Evolutionary conservation across 1,284 basidiomycete genomes (phyloP).

Genomic region (Sporisorium sorghi): DNA sequence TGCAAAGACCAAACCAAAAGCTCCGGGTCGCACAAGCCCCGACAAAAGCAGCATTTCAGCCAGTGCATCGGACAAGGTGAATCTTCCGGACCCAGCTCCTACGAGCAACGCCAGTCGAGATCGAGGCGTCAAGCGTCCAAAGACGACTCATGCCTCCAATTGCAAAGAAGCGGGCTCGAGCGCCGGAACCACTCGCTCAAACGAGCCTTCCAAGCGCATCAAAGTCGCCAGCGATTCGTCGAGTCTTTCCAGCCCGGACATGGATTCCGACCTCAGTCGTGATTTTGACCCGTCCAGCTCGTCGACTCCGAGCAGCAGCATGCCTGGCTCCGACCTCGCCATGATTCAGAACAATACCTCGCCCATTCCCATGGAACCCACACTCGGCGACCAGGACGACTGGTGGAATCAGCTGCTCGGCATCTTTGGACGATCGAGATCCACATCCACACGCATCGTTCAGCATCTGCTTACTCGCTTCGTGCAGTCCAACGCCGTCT

Average conservation of each 20-base stretch:
- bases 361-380: slow-evolving; percentile 36
- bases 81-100: not conserved
- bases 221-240: slow-evolving; percentile 3
- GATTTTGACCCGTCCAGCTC: not conserved
- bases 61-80: not conserved
- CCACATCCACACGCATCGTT: slow-evolving; percentile 23
- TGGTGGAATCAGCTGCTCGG: slow-evolving; percentile 43
- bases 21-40: slow-evolving; percentile 5
- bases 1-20: slow-evolving; percentile 29
- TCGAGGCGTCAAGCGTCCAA: slow-evolving; percentile 21
- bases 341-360: slow-evolving; percentile 50
- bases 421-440: slow-evolving; percentile 23
- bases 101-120: not conserved
- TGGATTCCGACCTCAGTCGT: not conserved
- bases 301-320: slow-evolving; percentile 37
- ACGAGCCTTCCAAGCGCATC: slow-evolving; percentile 5
- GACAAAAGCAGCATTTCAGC: slow-evolving; percentile 2
- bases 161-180: not conserved
- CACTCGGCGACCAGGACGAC: slow-evolving; percentile 18
- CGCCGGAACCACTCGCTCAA: not conserved
- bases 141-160: not conserved
- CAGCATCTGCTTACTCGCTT: slow-evolving; percentile 44
- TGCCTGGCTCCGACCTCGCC: slow-evolving; percentile 47
- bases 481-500: slow-evolving; percentile 54
- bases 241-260: not conserved